Base-by-base conservation (phyloP, 768 basidiomycete species). In the Kwoniella botswanensis region DNA sequence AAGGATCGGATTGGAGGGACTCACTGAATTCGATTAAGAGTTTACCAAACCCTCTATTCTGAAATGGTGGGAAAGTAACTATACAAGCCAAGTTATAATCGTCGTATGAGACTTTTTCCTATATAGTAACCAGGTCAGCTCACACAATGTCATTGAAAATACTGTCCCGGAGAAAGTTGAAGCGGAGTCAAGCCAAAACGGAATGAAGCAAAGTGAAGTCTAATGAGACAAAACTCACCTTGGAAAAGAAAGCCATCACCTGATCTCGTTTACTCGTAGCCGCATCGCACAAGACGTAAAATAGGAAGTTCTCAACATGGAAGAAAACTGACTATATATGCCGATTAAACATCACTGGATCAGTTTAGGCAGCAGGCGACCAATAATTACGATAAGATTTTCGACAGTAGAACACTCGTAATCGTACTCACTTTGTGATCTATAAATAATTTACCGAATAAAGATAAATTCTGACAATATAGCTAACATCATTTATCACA, bases 361-460 rank as follows among this genome's bases (percentile, higher is more conserved):
- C 12, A 24, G 55, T 17, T 1, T 4, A 17, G 17, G 9, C 54
- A 29, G 46, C 70, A 53, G 71, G 69, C 67, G 7, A 61, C 2
- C 29, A 63, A 17, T 57, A 2, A n/a, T 13, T 43, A 66, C 43
- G n/a, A 46, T 24, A n/a, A 56, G 11, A n/a, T n/a, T n/a, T n/a
- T n/a, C n/a, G n/a, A n/a, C n/a, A n/a, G n/a, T n/a, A n/a, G n/a
- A n/a, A n/a, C n/a, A n/a, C n/a, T n/a, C n/a, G n/a, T n/a, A 13
- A 52, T 15, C 15, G n/a, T 29, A 64, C 78, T 85, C 12, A 95
- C 96, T 85, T 99, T 99, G 72, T 95, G 91, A 78, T 98, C 97
- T 78, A 98, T 98, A 83, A 99, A 98, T n/a, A 98, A 86, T 84
- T 98, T 98, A 41, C 95, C 96, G 79, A 98, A 98, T 7, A 98